Percentiles rank a stretch among this genome's conserved stretches.
Conservation (phyloP, 805 yeast genomes). For the Kazachstania taianensis region DNA sequence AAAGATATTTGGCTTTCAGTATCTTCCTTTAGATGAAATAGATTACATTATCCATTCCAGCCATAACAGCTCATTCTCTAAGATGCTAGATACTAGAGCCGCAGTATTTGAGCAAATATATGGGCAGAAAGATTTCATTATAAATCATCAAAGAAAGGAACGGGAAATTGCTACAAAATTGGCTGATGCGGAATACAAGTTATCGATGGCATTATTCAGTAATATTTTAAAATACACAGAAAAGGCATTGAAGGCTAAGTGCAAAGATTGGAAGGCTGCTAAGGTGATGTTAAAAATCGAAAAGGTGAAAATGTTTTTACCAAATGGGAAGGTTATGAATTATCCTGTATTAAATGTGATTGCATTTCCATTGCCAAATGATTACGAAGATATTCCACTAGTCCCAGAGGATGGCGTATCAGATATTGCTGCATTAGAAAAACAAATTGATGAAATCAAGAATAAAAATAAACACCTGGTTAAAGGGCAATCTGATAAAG, state of each 20-base stretch:
- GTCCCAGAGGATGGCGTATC: background rate
- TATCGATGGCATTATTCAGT: constrained; percentile 46
- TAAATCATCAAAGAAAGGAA: constrained; percentile 14
- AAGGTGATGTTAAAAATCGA: constrained; percentile 19
- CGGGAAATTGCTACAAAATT: constrained; percentile 28
- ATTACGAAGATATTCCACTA: constrained; percentile 16
- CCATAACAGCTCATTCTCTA: constrained; percentile 20
- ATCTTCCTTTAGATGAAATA: constrained; percentile 62
- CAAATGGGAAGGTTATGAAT: constrained; percentile 5
- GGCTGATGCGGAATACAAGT: constrained; percentile 60
- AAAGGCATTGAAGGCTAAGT: constrained; percentile 15
- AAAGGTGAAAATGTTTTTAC: constrained; percentile 1
- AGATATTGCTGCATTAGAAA: constrained; percentile 8
- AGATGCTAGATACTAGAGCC: constrained; percentile 10
- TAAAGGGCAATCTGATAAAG: background rate
- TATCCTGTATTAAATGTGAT: constrained; percentile 28
- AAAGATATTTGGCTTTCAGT: constrained; percentile 81
- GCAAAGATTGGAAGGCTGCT: constrained; percentile 14
- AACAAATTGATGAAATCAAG: constrained; percentile 4
- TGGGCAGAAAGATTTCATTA: constrained; percentile 18
- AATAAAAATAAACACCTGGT: background rate
- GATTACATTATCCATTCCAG: constrained; percentile 53
- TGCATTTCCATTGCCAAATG: constrained; percentile 26
- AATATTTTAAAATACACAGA: constrained; percentile 33
- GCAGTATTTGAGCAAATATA: constrained; percentile 9